These are phyloP conservation scores for Hypoxylon sp. DNA, from an alignment of 2,329 filamentous ascomycete species.

Conservation along the genomic window DNA sequence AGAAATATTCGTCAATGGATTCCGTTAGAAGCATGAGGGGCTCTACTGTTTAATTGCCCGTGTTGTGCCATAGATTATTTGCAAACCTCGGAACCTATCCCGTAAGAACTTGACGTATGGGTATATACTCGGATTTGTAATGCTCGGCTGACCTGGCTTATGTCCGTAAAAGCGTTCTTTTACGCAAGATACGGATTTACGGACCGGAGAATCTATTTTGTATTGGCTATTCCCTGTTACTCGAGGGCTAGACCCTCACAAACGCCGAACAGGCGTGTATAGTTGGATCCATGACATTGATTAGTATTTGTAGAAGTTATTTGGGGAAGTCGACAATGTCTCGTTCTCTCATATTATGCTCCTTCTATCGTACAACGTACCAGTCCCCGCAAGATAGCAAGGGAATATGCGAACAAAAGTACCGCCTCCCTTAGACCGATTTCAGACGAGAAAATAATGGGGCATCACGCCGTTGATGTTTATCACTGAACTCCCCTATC, in stretches of 20 bases:
- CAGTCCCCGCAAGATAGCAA: not conserved
- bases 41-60: no score
- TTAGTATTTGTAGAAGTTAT: not conserved
- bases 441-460: conserved; percentile 29
- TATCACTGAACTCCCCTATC: conserved; percentile 43
- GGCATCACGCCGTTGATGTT: conserved; percentile 44
- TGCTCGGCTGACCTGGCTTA: not conserved
- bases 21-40: no score
- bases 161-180: not conserved
- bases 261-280: not conserved
- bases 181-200: not conserved
- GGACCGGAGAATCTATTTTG: not conserved
- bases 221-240: no score
- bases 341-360: not conserved
- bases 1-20: not conserved
- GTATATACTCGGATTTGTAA: not conserved
- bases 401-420: conserved; percentile 11
- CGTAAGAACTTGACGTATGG: no score
- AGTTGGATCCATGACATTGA: no score
- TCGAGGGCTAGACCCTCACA: not conserved
- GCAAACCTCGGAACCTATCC: no score
- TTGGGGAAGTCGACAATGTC: not conserved
- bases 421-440: conserved; percentile 8
- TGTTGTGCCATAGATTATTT: not conserved
- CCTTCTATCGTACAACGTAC: conserved; percentile 7